Percentiles rank a stretch among this genome's conserved stretches.
Evolutionary conservation across 2,329 filamentous ascomycete genomes (phyloP).

Genomic region (Penicillium rolfsii): DNA sequence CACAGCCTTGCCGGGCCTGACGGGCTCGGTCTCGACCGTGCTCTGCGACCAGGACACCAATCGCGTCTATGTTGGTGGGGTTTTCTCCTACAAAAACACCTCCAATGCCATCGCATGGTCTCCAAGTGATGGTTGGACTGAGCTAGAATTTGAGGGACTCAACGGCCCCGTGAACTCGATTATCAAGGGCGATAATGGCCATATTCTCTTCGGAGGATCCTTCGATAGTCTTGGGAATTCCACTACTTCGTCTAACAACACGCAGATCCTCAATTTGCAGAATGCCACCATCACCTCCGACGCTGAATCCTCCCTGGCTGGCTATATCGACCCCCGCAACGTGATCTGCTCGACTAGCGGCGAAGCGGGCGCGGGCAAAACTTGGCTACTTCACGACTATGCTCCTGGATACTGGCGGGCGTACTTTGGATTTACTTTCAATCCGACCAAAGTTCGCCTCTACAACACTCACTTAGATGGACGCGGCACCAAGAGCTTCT

Average conservation of each 20-base stretch:
- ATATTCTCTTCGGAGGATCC: slow-evolving; percentile 87
- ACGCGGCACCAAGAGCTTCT: slow-evolving; percentile 84
- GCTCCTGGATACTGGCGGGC: slow-evolving; percentile 82
- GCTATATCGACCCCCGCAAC: slow-evolving; percentile 75
- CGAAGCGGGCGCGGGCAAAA: slow-evolving; percentile 70
- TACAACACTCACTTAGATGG: slow-evolving; percentile 86
- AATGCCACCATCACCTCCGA: slow-evolving; percentile 73
- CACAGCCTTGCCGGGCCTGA: slow-evolving; percentile 75
- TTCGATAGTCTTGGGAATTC: slow-evolving; percentile 89
- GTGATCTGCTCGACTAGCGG: slow-evolving; percentile 78
- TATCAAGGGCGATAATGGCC: slow-evolving; percentile 73
- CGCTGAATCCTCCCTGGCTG: slow-evolving; percentile 62
- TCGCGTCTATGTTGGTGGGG: slow-evolving; percentile 89
- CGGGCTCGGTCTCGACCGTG: slow-evolving; percentile 79
- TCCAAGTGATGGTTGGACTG: slow-evolving; percentile 68
- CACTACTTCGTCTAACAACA: slow-evolving; percentile 61
- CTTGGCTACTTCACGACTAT: slow-evolving; percentile 79
- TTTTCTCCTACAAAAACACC: slow-evolving; percentile 77
- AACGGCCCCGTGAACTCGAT: slow-evolving; percentile 92
- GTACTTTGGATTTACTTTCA: slow-evolving; percentile 78
- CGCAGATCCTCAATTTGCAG: slow-evolving; percentile 81
- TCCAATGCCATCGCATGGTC: slow-evolving; percentile 89
- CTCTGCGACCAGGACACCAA: slow-evolving; percentile 77
- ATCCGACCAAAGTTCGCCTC: slow-evolving; percentile 82
- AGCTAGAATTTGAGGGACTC: slow-evolving; percentile 88